Base-by-base conservation (phyloP, 2,329 filamentous ascomycete genomes). In the Pseudogymnoascus sp. region DNA sequence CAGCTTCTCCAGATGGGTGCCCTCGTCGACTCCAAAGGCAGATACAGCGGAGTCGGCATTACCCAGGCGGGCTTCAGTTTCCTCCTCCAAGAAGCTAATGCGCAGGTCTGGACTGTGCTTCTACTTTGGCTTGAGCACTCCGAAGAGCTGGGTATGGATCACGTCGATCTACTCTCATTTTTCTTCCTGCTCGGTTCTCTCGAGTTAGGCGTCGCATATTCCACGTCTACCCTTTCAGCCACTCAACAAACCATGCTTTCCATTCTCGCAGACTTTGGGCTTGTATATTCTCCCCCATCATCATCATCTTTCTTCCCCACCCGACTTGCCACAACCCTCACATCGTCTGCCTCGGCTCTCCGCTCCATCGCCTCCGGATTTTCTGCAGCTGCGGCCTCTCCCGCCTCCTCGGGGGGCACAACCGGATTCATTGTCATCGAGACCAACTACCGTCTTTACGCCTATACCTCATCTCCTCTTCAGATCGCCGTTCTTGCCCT, bases 361-460 rank as follows among this genome's bases (percentile, higher is more conserved):
- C 87, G 88, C 60, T 87, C 83, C 74, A 83, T 86, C 58, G 82
- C 83, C 66, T 83, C 87, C 11, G 85, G 85, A 7, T 84, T 92
- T 66, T 80, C 85, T 30, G 87, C 87, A 41, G 87, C 87, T 6
- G 72, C 68, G 50, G 74, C 65, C 58, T 71, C 70, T 58, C 62
- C 34, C 67, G 70, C 61, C 54, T 54, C 47, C 28, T 54, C 47
- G 2, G 67, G 67, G 65, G 75, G 74, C 16, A 75, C 79, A 64
- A 86, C 86, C 69, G 92, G 92, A 64, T 94, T 91, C 77, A 91
- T 99, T 71, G 92, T 99, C 69, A 84, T 99, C 66, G 94, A 99
- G 77, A 99, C 94, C 7, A 99, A 99, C 76, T 97, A 97, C 77
- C 89, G 94, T 25, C 78, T 99, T 67, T 99, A 99, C 77, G 94